Evolutionary conservation across 2,329 filamentous ascomycete species (phyloP), one percentile per base, ranked within the genome.

Genomic region (Beauveria bassiana): DNA sequence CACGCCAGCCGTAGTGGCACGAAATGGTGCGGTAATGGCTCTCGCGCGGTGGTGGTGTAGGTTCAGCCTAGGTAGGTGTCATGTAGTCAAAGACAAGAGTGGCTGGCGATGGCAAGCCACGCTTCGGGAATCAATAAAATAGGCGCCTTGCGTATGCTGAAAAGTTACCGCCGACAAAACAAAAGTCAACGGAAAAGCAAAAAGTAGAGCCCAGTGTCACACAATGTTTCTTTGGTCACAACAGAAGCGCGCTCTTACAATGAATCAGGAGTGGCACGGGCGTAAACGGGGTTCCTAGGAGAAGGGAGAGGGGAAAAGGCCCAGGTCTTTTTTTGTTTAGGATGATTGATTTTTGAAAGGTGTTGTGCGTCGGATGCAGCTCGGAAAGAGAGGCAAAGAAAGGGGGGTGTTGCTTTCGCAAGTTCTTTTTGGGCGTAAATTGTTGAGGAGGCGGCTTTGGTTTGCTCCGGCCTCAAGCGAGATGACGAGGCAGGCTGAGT

Each of bases 401-500:
- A 8, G 45, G 45, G 43, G 8, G 46, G 18, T 1, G 40, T 9
- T 51, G 31, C 20, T 38, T 22, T 53, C 9, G 38, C 26, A 57
- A 34, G 24, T 43, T 16, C 31, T 49, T n/a, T 14, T 31, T 51
- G 31, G 56, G 24, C 24, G 54, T 20, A 24, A 60, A 53, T 20
- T 60, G 57, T 53, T 60, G 57, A 47, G 57, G 57, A 38, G 45
- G 54, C 47, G 31, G 34, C 31, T 31, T 55, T 22, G 42, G 5
- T 42, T 22, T 26, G 31, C n/a, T 31, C 38, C 40, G 18, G 42
- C 40, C 42, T 46, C 26, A 45, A 53, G 57, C 47, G 55, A 60
- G 57, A 60, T 60, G 57, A 60, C 47, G 57, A 60, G 24, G 57
- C 47, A 60, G 57, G 56, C 56, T 51, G 56, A 59, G 57, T 59